Percentiles rank a stretch among this genome's conserved stretches.
phyloP scores from a whole-genome alignment of 2,329 filamentous ascomycete genomes.

The Graphilbum sp. region DNA sequence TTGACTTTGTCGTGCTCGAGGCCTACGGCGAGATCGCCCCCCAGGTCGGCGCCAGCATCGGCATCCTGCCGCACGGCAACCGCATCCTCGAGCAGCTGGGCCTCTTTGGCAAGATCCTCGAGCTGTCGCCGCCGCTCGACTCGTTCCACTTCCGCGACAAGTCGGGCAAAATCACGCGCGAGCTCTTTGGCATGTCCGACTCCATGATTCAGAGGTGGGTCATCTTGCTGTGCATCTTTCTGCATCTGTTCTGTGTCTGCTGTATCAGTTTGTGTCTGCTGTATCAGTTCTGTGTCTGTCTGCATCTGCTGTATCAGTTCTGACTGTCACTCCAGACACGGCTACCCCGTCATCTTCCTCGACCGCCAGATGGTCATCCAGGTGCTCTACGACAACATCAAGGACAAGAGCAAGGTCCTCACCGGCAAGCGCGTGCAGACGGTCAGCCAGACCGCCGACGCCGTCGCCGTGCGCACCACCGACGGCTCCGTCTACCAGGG shows the following conservation, averaged over 20 bases:
- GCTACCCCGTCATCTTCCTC: conserved; percentile 19
- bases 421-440: conserved; percentile 14
- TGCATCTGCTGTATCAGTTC: too few relatives aligned
- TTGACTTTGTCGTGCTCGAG: conserved; percentile 35
- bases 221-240: too few relatives aligned
- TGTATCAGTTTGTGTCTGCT: too few relatives aligned
- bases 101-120: conserved; percentile 14
- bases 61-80: conserved; percentile 22
- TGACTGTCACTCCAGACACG: conserved; percentile 12
- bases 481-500: conserved; percentile 17
- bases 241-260: too few relatives aligned
- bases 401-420: conserved; percentile 17
- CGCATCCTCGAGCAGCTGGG: conserved; percentile 35
- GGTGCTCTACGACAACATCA: conserved; percentile 17
- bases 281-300: too few relatives aligned
- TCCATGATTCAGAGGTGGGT: conserved; percentile 1
- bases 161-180: conserved; percentile 8
- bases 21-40: conserved; percentile 23
- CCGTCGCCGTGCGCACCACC: conserved; percentile 15
- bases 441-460: conserved; percentile 11
- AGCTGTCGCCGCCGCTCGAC: conserved; percentile 4
- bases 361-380: conserved; percentile 19
- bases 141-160: conserved; percentile 4
- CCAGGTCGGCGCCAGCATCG: conserved; percentile 30
- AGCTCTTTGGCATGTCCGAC: conserved; percentile 10